Conservation (phyloP, 75 land plant genomes). For the Azolla pinnata region DNA sequence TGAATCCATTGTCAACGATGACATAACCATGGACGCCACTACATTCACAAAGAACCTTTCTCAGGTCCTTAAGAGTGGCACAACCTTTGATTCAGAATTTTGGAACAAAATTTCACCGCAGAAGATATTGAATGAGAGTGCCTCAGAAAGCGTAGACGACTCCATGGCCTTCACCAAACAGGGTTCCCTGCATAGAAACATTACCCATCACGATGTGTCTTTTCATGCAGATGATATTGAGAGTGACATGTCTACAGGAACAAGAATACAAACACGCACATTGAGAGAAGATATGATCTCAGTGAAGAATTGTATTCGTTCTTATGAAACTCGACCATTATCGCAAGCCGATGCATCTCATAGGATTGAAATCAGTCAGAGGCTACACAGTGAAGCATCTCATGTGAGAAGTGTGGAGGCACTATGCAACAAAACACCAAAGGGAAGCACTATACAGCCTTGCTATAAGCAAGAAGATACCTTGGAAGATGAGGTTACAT, state of each 20-base stretch:
- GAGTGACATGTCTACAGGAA: constrained; percentile 2
- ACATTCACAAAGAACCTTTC: constrained; percentile 1
- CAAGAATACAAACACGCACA: background rate
- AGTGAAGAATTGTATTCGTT: background rate
- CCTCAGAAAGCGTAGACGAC: background rate
- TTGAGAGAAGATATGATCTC: no score
- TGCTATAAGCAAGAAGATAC: no score
- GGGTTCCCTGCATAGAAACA: background rate
- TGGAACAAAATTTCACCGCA: background rate
- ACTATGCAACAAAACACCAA: no score
- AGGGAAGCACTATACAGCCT: no score
- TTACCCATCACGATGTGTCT: background rate
- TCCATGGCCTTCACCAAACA: background rate
- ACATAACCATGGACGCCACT: constrained; percentile 7
- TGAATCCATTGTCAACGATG: constrained; percentile 3
- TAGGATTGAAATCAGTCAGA: background rate
- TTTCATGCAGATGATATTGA: constrained; percentile 5
- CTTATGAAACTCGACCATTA: background rate
- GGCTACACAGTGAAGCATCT: no score
- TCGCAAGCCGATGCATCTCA: background rate
- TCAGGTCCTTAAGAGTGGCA: background rate
- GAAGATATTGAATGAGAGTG: background rate
- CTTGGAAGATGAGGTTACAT: no score
- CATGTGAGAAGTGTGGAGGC: no score
- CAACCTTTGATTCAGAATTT: background rate